Evolutionary conservation across 192 early-diverging fungal species (phyloP), one percentile per base, ranked within the genome.

Genomic region (Mortierella claussenii): DNA sequence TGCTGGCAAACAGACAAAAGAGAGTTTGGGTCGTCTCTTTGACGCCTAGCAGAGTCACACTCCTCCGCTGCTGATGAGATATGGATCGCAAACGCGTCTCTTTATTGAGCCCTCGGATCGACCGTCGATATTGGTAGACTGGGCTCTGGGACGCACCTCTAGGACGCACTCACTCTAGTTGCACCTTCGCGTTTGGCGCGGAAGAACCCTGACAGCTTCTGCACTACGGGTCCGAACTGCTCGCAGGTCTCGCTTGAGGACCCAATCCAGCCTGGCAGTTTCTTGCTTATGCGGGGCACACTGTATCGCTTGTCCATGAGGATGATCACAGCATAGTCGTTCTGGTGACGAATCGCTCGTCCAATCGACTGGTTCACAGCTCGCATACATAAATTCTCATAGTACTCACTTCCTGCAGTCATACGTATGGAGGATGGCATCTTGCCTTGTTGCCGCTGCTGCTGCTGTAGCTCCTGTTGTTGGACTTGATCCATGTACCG

Each of bases 301-400:
- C 49, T 48, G 59, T 89, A 94, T 20, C 94, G 82, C n/a, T 83
- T 74, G 55, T 97, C 97, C 31, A 97, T 51, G 37, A 98, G 78
- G 3, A 94, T 67, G 49, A 98, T 92, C 1, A 88, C 87, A 0
- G 96, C 93, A 76, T 93, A 96, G 75, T 98, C 97, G 46, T 86
- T 68, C 36, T 83, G 84, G 74, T 98, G 97, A 11, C 97, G 89
- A 57, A 98, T 97, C 4, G 95, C 96, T 17, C 97, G 86, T 6
- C 96, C 96, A 84, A 68, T 45, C 26, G 55, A 68, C 18, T 97
- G 95, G 78, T 98, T 96, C 0, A 97, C 93, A 3, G 93, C 93
- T 23, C 90, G 87, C 95, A 97, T 97, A 78, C 94, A 96, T 36
- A 97, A 69, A 57, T 95, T 93, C 62, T 97, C 93, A 59, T 95